Evolutionary conservation across 371 early-diverging fungal genomes (phyloP).

Genomic region (Basidiobolus meristosporus): DNA sequence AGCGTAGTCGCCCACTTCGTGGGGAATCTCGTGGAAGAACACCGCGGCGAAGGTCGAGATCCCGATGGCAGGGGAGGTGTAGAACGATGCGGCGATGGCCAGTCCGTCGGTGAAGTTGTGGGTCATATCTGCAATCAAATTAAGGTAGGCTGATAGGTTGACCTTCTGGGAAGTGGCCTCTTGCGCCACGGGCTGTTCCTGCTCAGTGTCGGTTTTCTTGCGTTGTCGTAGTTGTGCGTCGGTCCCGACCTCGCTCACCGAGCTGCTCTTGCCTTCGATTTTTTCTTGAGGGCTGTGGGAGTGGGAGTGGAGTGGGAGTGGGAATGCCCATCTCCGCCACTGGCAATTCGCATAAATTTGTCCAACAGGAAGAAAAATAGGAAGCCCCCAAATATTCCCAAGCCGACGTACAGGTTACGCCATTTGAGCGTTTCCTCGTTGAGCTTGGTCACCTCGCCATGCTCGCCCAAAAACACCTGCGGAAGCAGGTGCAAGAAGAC

Average conservation of each 20-base stretch:
- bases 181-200: background rate
- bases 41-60: slow-evolving; percentile 76
- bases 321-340: background rate
- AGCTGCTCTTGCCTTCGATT: slow-evolving; percentile 7
- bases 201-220: background rate
- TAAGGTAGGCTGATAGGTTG: slow-evolving; percentile 59
- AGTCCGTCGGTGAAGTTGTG: slow-evolving; percentile 88
- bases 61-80: slow-evolving; percentile 61
- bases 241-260: background rate
- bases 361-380: background rate
- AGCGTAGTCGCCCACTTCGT: slow-evolving; percentile 84
- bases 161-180: slow-evolving; percentile 6
- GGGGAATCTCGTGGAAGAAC: slow-evolving; percentile 87
- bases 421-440: too few species aligned
- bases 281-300: too few species aligned
- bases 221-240: background rate
- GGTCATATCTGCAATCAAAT: slow-evolving; percentile 68
- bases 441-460: too few species aligned
- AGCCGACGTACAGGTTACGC: too few species aligned
- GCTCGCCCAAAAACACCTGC: slow-evolving; percentile 62
- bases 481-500: slow-evolving; percentile 72
- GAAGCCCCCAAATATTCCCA: background rate
- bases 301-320: too few species aligned
- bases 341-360: background rate
- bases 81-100: slow-evolving; percentile 80